Conservation (phyloP, 2,329 filamentous ascomycete species). For the Phyllosticta ampelicida region DNA sequence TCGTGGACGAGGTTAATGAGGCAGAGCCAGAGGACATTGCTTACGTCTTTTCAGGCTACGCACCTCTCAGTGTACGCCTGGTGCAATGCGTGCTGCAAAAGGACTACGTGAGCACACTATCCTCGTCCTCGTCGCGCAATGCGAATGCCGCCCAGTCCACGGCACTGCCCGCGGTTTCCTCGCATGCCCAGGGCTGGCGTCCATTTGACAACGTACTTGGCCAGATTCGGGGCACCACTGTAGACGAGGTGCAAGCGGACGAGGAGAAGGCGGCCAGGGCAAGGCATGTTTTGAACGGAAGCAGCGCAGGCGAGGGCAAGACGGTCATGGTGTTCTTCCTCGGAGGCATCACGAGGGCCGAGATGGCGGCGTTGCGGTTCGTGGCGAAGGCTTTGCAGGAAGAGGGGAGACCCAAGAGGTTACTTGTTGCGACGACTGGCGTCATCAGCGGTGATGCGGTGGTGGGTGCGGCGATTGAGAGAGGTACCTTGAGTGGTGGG, state of each 20-base stretch:
- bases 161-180: constrained; percentile 39
- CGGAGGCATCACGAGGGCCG: constrained; percentile 92
- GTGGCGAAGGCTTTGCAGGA: constrained; percentile 65
- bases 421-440: constrained; percentile 87
- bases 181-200: constrained; percentile 66
- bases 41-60: constrained; percentile 98
- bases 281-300: constrained; percentile 68
- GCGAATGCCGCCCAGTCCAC: constrained; percentile 35
- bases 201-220: constrained; percentile 90
- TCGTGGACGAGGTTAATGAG: constrained; percentile 94
- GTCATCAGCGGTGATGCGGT: constrained; percentile 83
- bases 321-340: constrained; percentile 90
- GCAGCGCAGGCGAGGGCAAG: constrained; percentile 43
- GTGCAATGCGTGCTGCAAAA: constrained; percentile 93
- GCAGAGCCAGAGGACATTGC: constrained; percentile 87
- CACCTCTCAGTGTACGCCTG: constrained; percentile 79
- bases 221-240: constrained; percentile 75
- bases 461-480: constrained; percentile 77
- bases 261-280: constrained; percentile 89
- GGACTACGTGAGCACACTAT: constrained; percentile 54
- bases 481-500: constrained; percentile 29
- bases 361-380: constrained; percentile 88
- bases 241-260: constrained; percentile 84
- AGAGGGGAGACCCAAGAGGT: constrained; percentile 55
- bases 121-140: constrained; percentile 52